Evolutionary conservation across 176 grass and related monocot genomes (phyloP).

Genomic region (Rhynchospora tenuis): DNA sequence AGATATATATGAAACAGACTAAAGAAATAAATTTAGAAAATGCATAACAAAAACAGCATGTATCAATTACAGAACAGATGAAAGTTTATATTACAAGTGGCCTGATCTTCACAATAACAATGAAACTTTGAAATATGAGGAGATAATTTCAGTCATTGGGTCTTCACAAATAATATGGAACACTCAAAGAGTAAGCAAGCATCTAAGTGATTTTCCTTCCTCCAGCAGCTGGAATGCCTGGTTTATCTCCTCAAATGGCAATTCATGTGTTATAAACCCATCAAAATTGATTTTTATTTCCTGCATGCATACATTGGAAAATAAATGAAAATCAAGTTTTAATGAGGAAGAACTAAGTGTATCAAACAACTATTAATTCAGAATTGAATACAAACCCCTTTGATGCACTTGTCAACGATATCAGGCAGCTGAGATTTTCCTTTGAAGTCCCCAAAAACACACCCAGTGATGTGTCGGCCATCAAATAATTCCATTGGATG

Average conservation of each 20-base stretch:
- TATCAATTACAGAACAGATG: neutral
- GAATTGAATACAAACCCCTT: conserved; percentile 32
- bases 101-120: conserved; percentile 7
- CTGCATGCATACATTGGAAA: conserved; percentile 25
- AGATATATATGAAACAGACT: neutral
- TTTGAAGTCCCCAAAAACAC: conserved; percentile 70
- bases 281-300: conserved; percentile 65
- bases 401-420: conserved; percentile 57
- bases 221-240: conserved; percentile 57
- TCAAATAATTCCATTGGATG: conserved; percentile 93
- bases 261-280: conserved; percentile 82
- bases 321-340: neutral
- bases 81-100: neutral
- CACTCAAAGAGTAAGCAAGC: conserved; percentile 49
- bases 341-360: neutral
- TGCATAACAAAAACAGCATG: neutral
- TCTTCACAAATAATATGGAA: neutral
- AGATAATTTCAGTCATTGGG: neutral
- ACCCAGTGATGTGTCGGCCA: conserved; percentile 54
- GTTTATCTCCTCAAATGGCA: conserved; percentile 79
- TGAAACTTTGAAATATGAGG: neutral
- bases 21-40: neutral
- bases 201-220: conserved; percentile 71
- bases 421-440: conserved; percentile 70
- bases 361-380: neutral